Evolutionary conservation across 2,329 filamentous ascomycete genomes (phyloP), one percentile per base, ranked within the genome.

Genomic region (Trichoderma sp.): DNA sequence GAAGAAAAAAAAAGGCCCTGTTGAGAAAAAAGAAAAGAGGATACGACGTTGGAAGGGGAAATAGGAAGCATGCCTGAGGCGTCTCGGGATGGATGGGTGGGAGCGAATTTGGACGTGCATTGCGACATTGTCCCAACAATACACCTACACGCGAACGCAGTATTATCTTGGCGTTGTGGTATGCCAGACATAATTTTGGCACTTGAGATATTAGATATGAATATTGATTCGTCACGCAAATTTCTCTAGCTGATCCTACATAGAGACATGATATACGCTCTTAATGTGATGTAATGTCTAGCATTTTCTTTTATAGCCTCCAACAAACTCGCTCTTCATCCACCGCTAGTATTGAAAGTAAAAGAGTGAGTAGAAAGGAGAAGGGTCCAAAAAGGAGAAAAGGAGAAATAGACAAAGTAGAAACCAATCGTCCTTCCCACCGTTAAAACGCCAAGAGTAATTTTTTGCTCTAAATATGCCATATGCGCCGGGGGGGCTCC

Each of bases 101-200:
- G 56, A 51, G 64, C 73, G 72, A 46, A 72, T 72, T 74, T 74
- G 75, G 76, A 75, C 76, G 76, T 75, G 43, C 43, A 74, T 73
- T 75, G 75, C 78, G 77, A 70, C 74, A 75, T 75, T 66, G 52
- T 66, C 43, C 54, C 54, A 51, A 43, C 64, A 66, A 58, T 58
- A 58, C 64, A 70, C 58, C 54, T 46, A 66, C 68, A 34, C 55
- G 66, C 61, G 55, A 63, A 61, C 68, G 66, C 71, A 71, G 73
- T 77, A 73, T 73, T 75, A 79, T 77, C 74, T 76, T 74, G 78
- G 79, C 79, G 79, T 79, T 80, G 78, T 75, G 76, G 79, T 76
- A 75, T 73, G 77, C 75, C 75, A 73, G 75, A 73, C 69, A 52
- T 52, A 28, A 32, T 73, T 74, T 74, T 73, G 75, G 73, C 74